Evolutionary conservation across 768 basidiomycete species (phyloP), one percentile per base, ranked within the genome.

Genomic region (Kwoniella shandongensis): DNA sequence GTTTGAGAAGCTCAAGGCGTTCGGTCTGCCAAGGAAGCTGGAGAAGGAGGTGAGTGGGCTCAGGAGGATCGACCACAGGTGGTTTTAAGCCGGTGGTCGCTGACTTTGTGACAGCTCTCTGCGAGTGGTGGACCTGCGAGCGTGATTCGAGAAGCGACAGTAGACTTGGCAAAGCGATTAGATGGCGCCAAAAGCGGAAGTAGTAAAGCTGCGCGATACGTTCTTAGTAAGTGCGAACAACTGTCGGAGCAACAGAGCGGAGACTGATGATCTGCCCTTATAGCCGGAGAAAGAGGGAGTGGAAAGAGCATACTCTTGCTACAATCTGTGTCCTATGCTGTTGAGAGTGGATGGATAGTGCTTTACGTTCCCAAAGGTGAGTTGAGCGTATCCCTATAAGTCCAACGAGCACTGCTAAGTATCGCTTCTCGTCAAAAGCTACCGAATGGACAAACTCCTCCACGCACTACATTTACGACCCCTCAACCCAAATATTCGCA

Each of bases 281-380:
- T 44, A 91, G 86, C 85, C 59, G 91, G 91, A 13, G 77, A 81
- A 5, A 59, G 82, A 8, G 91, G 92, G 4, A 85, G 83, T 52
- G 92, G 91, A 39, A 96, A 94, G 78, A 88, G 86, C 53, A 84
- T 83, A 59, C 74, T 88, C 8, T 76, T 94, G 27, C 78, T 92
- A 8, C 91, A 96, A 73, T 81, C 86, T 0, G 84, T 88, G 0
- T 81, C 87, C 36, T 85, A 89, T 61, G 86, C 85, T 30, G 65
- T 81, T 10, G 75, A 81, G 2, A 81, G 83, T 20, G 81, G 82
- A 25, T 92, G 89, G 88, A 81, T 93, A 20, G 88, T 91, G 17
- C 75, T 93, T 17, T 96, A 92, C 72, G 82, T 91, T 23, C 90
- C 92, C 2, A 81, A 86, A 77, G 84, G 89, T 88, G 29, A 45